Evolutionary conservation across 139 green algal species (phyloP).

Genomic region (Microglena sp.): DNA sequence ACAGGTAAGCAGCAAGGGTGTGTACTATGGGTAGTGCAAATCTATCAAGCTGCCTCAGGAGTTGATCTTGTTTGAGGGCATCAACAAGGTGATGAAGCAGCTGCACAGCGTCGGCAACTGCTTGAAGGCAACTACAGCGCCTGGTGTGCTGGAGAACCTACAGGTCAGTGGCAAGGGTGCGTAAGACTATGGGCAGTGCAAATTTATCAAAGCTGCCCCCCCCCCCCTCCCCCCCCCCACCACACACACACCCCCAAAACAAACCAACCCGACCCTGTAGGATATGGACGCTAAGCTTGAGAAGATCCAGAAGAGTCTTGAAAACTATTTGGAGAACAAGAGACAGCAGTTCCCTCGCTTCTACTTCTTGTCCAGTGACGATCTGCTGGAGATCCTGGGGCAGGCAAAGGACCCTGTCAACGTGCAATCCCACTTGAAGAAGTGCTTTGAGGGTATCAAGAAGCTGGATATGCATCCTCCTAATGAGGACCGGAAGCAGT

Average conservation of each 20-base stretch:
- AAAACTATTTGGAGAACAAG: slow-evolving; percentile 86
- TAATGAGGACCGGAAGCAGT: slow-evolving; percentile 57
- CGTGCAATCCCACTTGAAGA: slow-evolving; percentile 76
- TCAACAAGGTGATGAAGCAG: slow-evolving; percentile 51
- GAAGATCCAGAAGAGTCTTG: slow-evolving; percentile 78
- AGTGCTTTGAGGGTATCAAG: slow-evolving; percentile 79
- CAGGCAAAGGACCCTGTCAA: slow-evolving; percentile 79
- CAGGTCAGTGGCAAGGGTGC: too few species aligned
- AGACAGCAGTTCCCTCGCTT: slow-evolving; percentile 82
- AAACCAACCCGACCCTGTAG: too few species aligned
- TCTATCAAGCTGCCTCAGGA: too few species aligned
- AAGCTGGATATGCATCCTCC: slow-evolving; percentile 55
- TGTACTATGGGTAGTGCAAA: too few species aligned
- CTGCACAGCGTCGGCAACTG: slow-evolving; percentile 28
- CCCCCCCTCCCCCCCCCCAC: too few species aligned
- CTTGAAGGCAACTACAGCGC: slow-evolving; percentile 39
- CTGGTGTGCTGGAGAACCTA: slow-evolving; percentile 59
- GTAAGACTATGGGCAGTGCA: too few species aligned
- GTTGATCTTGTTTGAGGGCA: slow-evolving; percentile 58
- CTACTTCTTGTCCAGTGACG: slow-evolving; percentile 83
- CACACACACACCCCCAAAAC: too few species aligned
- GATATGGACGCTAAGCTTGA: slow-evolving; percentile 80
- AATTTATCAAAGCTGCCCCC: too few species aligned
- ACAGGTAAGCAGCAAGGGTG: slow-evolving; percentile 29
- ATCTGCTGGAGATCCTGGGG: slow-evolving; percentile 83